A percentile compares a stretch with the other conserved stretches of the same genome.
Evolutionary conservation across 2,329 filamentous ascomycete species (phyloP).

Genomic region (Fusarium beomiforme): DNA sequence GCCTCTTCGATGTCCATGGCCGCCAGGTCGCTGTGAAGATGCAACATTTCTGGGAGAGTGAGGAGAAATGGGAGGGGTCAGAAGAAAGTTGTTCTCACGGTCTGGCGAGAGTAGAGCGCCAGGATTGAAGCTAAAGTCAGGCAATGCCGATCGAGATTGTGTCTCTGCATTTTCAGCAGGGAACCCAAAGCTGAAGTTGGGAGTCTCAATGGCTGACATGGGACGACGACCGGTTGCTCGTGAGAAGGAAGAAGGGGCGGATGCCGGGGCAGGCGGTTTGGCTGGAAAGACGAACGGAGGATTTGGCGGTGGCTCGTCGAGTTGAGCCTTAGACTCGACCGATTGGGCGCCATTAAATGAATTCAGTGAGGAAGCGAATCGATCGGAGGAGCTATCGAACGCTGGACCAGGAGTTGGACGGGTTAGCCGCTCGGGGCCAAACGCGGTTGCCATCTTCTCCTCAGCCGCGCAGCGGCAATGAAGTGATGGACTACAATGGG

Average conservation of each 20-base stretch:
- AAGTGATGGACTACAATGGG: conserved; percentile 54
- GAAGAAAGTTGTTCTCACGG: conserved; percentile 49
- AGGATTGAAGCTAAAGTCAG: conserved; percentile 67
- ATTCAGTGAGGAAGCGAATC: conserved; percentile 36
- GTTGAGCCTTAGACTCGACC: conserved; percentile 19
- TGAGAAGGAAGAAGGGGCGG: conserved; percentile 59
- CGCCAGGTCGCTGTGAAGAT: conserved; percentile 66
- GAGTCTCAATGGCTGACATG: conserved; percentile 62
- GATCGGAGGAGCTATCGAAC: conserved; percentile 41
- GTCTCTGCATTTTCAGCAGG: conserved; percentile 45
- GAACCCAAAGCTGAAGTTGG: conserved; percentile 45
- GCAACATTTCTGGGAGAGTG: conserved; percentile 60
- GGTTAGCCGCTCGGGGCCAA: conserved; percentile 50
- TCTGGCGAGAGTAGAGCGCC: conserved; percentile 58
- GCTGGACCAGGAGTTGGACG: conserved; percentile 42
- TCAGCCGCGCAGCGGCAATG: conserved; percentile 61
- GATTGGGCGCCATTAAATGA: conserved; percentile 28
- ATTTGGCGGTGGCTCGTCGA: conserved; percentile 61
- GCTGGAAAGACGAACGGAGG: conserved; percentile 73
- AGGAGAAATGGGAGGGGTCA: conserved; percentile 67
- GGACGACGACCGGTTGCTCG: conserved; percentile 62
- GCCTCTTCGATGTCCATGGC: conserved; percentile 81
- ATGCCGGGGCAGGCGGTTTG: conserved; percentile 55
- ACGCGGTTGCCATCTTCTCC: conserved; percentile 55
- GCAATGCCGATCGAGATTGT: conserved; percentile 52